A percentile compares a stretch with the other conserved stretches of the same genome.
These are phyloP conservation scores for Cardiospermum halicacabum DNA, from an alignment of 345 rosid genomes.

Conservation along the genomic window DNA sequence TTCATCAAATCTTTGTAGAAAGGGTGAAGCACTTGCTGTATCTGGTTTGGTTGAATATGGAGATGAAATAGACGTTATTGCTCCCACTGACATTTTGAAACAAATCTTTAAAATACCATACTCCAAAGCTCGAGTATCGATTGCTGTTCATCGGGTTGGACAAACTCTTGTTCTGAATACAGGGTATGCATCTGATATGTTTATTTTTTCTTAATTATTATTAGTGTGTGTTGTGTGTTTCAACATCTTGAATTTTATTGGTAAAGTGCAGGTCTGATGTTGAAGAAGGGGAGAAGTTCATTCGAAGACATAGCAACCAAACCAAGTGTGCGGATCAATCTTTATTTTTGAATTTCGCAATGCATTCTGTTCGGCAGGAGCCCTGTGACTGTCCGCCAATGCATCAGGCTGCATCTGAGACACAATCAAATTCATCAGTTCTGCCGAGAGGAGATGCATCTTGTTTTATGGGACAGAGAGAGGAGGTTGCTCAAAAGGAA, in stretches of 20 bases:
- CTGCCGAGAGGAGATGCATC: conserved; percentile 49
- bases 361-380: conserved; percentile 98
- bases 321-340: conserved; percentile 82
- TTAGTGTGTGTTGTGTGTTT: conserved; percentile 1
- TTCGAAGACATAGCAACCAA: conserved; percentile 70
- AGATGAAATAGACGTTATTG: conserved; percentile 92
- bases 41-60: conserved; percentile 91
- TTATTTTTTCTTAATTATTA: conserved; percentile 6
- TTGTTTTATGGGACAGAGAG: conserved; percentile 38
- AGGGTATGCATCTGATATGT: conserved; percentile 48
- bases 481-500: conserved; percentile 34
- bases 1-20: conserved; percentile 60
- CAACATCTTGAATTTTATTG: conserved; percentile 7
- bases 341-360: conserved; percentile 86
- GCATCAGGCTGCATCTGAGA: conserved; percentile 43
- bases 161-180: conserved; percentile 82
- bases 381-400: conserved; percentile 94
- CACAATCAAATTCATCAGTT: conserved; percentile 49
- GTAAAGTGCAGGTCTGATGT: conserved; percentile 66
- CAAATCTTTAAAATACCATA: conserved; percentile 96
- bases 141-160: conserved; percentile 90
- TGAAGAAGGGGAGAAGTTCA: conserved; percentile 86
- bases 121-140: conserved; percentile 84
- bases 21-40: conserved; percentile 93
- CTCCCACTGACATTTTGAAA: conserved; percentile 83